A percentile compares a stretch with the other conserved stretches of the same genome.
Evolutionary conservation across 805 yeast genomes (phyloP).

Genomic region (Cyberlindnera japonica): DNA sequence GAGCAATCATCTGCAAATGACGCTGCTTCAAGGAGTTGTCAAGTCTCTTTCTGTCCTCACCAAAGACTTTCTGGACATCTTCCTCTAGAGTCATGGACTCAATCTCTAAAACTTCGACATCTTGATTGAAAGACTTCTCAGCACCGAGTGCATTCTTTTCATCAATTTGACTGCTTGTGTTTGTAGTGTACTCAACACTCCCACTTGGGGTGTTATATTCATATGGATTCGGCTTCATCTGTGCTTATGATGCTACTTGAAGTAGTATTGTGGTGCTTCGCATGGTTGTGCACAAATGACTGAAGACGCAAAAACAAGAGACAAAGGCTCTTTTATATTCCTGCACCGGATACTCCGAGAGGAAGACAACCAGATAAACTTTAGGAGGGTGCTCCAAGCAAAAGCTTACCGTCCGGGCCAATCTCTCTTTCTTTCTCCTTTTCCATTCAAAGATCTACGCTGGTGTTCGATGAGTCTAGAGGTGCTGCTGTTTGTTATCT

Average conservation of each 20-base stretch:
- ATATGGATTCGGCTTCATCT: not conserved
- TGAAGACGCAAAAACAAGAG: too few species aligned
- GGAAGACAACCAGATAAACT: too few species aligned
- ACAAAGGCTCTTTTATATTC: too few species aligned
- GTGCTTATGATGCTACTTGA: not conserved
- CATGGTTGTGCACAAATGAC: too few species aligned
- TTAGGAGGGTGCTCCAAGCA: too few species aligned
- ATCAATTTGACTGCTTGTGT: constrained; percentile 1
- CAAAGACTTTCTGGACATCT: constrained; percentile 14
- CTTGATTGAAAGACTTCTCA: constrained; percentile 12
- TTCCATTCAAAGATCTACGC: too few species aligned
- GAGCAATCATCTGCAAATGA: constrained; percentile 47
- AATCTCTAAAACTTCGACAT: constrained; percentile 17
- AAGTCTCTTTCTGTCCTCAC: constrained; percentile 16
- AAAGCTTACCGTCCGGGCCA: too few species aligned
- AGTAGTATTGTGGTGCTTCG: not conserved
- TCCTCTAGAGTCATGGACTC: constrained; percentile 14
- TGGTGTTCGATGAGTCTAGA: too few species aligned
- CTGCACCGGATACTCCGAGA: too few species aligned
- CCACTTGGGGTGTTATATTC: not conserved
- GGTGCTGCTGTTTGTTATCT: too few species aligned
- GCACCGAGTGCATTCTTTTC: constrained; percentile 8
- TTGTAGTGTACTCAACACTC: not conserved
- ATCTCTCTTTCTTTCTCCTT: too few species aligned
- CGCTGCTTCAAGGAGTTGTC: constrained; percentile 24